phyloP scores from a whole-genome alignment of 2,329 filamentous ascomycete species.

The Remersonia thermophila region DNA sequence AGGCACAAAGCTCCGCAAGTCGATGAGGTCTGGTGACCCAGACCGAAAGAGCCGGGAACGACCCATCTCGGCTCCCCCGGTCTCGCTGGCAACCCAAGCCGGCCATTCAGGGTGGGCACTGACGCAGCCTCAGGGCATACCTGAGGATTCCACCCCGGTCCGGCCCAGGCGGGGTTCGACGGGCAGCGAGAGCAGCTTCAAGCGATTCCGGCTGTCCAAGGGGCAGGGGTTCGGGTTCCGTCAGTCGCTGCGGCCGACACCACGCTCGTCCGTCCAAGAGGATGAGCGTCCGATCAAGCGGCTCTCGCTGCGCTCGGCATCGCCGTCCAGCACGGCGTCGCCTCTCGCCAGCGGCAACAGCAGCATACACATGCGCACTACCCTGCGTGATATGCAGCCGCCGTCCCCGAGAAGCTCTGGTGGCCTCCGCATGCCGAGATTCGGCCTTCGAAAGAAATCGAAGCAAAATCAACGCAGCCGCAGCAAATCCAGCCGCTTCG shows the following conservation, averaged over 20 bases:
- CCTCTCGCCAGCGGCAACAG: slow-evolving; percentile 32
- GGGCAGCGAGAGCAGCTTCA: slow-evolving; percentile 74
- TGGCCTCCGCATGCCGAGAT: slow-evolving; percentile 30
- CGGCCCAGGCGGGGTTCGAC: slow-evolving; percentile 46
- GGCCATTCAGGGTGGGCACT: neutral
- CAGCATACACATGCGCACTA: slow-evolving; percentile 31
- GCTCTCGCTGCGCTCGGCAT: slow-evolving; percentile 59
- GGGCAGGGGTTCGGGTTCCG: slow-evolving; percentile 49
- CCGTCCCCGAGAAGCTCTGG: neutral
- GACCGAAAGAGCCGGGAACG: neutral
- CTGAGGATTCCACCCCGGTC: too few relatives aligned
- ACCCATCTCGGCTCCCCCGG: slow-evolving; percentile 6
- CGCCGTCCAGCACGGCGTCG: slow-evolving; percentile 43
- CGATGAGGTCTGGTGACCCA: slow-evolving; percentile 15
- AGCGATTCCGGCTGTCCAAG: slow-evolving; percentile 41
- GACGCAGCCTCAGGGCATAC: neutral
- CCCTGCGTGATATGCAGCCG: slow-evolving; percentile 30
- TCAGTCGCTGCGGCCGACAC: slow-evolving; percentile 54
- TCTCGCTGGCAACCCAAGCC: slow-evolving; percentile 4
- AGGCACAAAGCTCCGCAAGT: slow-evolving; percentile 24
- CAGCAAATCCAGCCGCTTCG: slow-evolving; percentile 37
- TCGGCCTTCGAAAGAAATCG: slow-evolving; percentile 26
- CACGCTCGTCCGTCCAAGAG: slow-evolving; percentile 12
- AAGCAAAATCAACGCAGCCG: slow-evolving; percentile 19
- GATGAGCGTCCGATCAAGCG: slow-evolving; percentile 22